These are phyloP conservation scores for Adenanthera pavonina DNA, from an alignment of 306 rosid species.

Conservation along the genomic window DNA sequence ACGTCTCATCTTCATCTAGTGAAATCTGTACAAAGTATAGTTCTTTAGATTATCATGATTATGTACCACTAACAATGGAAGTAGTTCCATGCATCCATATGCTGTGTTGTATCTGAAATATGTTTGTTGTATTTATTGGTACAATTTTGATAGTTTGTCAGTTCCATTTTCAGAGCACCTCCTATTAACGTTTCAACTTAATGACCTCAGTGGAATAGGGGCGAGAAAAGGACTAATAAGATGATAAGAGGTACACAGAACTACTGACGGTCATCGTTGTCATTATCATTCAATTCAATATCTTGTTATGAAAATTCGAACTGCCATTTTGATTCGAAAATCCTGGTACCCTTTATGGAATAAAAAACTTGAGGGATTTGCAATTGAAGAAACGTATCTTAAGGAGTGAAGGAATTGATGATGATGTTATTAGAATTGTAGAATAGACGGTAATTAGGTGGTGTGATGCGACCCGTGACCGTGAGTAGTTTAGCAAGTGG, in stretches of 20 bases:
- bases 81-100: background rate
- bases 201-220: background rate
- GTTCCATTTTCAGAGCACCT: background rate
- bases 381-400: background rate
- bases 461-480: too few species aligned
- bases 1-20: background rate
- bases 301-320: background rate
- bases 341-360: background rate
- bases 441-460: too few species aligned
- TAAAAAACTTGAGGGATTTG: background rate
- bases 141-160: background rate
- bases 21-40: constrained; percentile 28
- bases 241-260: background rate
- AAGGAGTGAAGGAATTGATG: background rate
- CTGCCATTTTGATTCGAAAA: background rate
- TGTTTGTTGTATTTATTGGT: constrained; percentile 19
- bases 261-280: background rate
- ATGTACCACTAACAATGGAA: constrained; percentile 11
- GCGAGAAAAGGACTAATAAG: background rate
- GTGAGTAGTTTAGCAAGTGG: too few species aligned
- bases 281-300: background rate
- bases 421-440: background rate
- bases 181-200: background rate
- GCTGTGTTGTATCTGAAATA: constrained; percentile 25
- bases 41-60: background rate